Evolutionary conservation across 2,329 filamentous ascomycete species (phyloP).

Genomic region (Talaromyces funiculosus): DNA sequence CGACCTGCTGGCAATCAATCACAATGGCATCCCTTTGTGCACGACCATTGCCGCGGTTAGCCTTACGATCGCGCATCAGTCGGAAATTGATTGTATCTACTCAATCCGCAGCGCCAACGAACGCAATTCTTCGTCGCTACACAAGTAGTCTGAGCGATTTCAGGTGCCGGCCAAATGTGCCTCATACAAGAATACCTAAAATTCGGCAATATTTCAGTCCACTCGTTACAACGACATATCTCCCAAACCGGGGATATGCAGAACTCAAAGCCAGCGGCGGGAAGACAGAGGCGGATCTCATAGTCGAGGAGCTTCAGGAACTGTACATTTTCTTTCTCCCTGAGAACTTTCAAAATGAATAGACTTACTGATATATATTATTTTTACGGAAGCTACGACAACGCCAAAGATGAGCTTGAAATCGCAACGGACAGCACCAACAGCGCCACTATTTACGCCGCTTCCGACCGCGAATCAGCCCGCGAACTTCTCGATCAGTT

Average conservation of each 20-base stretch:
- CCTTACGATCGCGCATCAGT: background rate
- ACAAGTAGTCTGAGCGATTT: background rate
- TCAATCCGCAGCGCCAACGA: background rate
- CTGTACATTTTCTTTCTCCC: conserved; percentile 21
- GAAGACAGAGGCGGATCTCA: conserved; percentile 26
- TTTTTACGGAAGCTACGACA: conserved; percentile 40
- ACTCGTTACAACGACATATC: background rate
- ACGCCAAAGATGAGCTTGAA: conserved; percentile 46
- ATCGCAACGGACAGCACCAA: conserved; percentile 46
- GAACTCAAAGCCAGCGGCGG: conserved; percentile 16
- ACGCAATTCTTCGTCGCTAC: background rate
- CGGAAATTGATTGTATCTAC: background rate
- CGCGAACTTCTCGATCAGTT: conserved; percentile 42
- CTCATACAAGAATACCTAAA: background rate
- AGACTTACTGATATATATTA: too few relatives aligned
- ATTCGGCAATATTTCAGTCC: background rate
- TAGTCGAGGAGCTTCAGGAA: conserved; percentile 35
- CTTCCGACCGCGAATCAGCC: conserved; percentile 41
- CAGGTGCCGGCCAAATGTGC: background rate
- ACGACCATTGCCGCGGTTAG: background rate
- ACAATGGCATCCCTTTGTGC: background rate
- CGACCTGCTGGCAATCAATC: background rate
- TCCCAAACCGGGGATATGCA: background rate
- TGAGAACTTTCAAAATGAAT: too few relatives aligned
- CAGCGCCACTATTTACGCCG: conserved; percentile 41